Evolutionary conservation across 129 eudicot species (phyloP), one percentile per base, ranked within the genome.

Genomic region (Calendula officinalis): DNA sequence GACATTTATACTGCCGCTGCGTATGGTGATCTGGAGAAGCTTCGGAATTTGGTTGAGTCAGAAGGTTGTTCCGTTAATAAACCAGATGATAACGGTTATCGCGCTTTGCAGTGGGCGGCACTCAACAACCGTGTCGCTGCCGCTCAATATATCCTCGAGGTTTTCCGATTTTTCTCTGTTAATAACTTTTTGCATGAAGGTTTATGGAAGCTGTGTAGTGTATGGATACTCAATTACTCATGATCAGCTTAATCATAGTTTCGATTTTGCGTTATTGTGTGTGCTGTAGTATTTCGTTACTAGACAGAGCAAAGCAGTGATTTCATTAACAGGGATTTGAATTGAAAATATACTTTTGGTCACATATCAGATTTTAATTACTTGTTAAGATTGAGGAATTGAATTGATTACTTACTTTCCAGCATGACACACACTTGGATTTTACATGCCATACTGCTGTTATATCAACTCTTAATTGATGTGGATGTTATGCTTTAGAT

Each of bases 101-200:
- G 76, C 49, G 90, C 97, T n/a, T 84, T 94, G 47, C 99, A 94
- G 77, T 94, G 99, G 99, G 97, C 99, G 4, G 96, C 99, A 6
- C 84, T 94, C 11, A 94, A 94, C 54, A 94, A 94, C 47, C 95
- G 95, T 14, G 80, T 87, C 5, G 95, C 95, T 3, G 99, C 95
- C 55, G 99, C 97, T 40, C 99, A 82, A 62, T 94, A 86, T 44
- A 86, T 94, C 8, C 72, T 94, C 12, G 95, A 88, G 99, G 99
- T 94, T 38, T 12, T 41, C 12, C 30, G 30, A 22, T 22, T 22
- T 22, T 22, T 12, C 52, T 71, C 51, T 71, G 27, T 37, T 70
- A 38, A 7, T 7, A 1, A 46, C 2, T 48, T 38, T 44, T 44
- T 45, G 5, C 15, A 56, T 56, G 55, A 22, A 22, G 30, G 30